Conservation (phyloP, 2,329 filamentous ascomycete species). For the Diaporthe velutina region DNA sequence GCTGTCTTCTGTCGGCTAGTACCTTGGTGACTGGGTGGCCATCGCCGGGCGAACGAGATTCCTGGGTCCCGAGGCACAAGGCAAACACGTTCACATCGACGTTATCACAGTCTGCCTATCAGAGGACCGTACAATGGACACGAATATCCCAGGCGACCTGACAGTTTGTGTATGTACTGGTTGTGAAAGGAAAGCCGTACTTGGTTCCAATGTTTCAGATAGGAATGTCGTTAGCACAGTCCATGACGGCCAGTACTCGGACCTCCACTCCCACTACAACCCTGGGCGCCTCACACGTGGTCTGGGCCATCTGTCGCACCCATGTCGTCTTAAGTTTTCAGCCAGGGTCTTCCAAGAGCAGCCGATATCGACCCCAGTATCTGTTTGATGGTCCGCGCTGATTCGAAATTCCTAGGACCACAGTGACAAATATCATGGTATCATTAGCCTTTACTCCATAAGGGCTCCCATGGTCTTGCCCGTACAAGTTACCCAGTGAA, state of each 20-base stretch:
- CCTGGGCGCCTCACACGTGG: not conserved
- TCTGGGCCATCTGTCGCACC: not conserved
- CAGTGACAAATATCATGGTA: too few species aligned
- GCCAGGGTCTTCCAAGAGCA: not conserved
- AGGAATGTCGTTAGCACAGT: not conserved
- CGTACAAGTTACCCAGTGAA: too few species aligned
- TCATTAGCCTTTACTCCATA: too few species aligned
- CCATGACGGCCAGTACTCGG: not conserved
- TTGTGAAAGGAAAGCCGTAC: not conserved
- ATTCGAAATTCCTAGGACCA: not conserved
- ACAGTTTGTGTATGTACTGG: not conserved
- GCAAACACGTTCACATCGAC: not conserved
- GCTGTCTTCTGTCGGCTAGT: not conserved
- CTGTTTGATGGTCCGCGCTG: not conserved
- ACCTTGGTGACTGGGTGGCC: not conserved
- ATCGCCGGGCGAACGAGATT: not conserved
- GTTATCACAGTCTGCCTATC: not conserved
- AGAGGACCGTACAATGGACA: not conserved
- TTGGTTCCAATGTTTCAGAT: not conserved
- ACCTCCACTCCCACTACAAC: not conserved
- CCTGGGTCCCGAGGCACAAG: not conserved
- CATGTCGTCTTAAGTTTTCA: not conserved
- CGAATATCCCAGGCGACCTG: not conserved
- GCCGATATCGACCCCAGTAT: not conserved
- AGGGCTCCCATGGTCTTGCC: too few species aligned